phyloP scores from a whole-genome alignment of 805 yeast species.

The Cyberlindnera euphorbiiphila region DNA sequence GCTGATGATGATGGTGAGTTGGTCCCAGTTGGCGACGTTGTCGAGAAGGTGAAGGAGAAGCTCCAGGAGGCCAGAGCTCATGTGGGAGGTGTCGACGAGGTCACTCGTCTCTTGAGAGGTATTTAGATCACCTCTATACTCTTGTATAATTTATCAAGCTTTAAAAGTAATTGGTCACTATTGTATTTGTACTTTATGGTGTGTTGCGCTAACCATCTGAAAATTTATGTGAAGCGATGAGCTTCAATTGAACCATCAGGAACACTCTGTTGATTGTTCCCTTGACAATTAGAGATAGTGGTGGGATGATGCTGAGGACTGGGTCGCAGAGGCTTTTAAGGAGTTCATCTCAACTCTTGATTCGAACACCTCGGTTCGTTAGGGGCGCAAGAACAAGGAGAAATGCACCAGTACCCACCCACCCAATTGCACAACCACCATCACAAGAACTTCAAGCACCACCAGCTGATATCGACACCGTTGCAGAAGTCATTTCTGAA shows the following conservation, averaged over 20 bases:
- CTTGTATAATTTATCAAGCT: background rate
- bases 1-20: constrained; percentile 84
- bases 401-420: background rate
- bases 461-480: constrained; percentile 4
- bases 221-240: no score
- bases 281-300: no score
- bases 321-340: no score
- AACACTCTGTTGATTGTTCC: no score
- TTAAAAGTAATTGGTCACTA: no score
- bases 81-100: constrained; percentile 55
- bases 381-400: constrained; percentile 5
- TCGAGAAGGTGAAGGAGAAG: constrained; percentile 47
- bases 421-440: constrained; percentile 2
- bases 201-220: no score
- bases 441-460: background rate
- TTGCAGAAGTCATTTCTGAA: constrained; percentile 1
- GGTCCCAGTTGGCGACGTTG: constrained; percentile 57
- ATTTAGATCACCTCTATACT: constrained; percentile 4
- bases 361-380: background rate
- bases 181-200: no score
- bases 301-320: no score
- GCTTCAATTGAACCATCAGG: no score
- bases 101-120: constrained; percentile 52
- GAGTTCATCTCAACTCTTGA: background rate
- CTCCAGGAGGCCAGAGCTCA: constrained; percentile 41